phyloP scores from a whole-genome alignment of 2,329 filamentous ascomycete species.

The Phyllosticta capitalensis region DNA sequence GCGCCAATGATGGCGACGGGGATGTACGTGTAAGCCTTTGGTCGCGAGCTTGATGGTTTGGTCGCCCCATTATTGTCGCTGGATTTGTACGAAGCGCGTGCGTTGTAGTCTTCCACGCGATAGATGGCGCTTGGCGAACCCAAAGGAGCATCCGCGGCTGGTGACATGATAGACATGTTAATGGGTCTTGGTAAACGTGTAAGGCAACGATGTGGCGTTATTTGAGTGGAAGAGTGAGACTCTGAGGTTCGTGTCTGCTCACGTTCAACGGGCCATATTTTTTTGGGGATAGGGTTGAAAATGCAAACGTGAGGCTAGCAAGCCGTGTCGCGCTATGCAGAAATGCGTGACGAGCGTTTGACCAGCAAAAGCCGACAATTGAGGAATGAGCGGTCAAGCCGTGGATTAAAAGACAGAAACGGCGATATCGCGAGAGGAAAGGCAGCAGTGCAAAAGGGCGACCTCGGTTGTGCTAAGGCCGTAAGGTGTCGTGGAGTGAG shows the following conservation, averaged over 20 bases:
- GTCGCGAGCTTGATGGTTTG: neutral
- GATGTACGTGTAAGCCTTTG: conserved; percentile 20
- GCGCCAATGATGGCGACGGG: conserved; percentile 51
- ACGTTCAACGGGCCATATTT: neutral
- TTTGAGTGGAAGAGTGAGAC: neutral
- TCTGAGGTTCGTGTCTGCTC: neutral
- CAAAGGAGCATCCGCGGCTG: neutral
- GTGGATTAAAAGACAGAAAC: neutral
- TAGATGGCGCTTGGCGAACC: neutral
- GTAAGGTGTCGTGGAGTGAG: neutral
- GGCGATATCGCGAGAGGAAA: neutral
- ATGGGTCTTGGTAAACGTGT: neutral
- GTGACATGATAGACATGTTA: neutral
- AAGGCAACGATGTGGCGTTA: neutral
- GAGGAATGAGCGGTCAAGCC: neutral
- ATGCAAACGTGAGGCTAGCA: neutral
- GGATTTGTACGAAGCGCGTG: neutral
- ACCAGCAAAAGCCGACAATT: neutral
- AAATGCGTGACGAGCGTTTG: neutral
- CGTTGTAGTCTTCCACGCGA: neutral
- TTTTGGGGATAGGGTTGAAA: neutral
- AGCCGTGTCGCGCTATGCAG: neutral
- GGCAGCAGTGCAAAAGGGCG: neutral
- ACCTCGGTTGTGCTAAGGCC: neutral
- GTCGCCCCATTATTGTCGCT: neutral